Evolutionary conservation across 257 asterid species (phyloP).

Genomic region (Ilex aquifolium): DNA sequence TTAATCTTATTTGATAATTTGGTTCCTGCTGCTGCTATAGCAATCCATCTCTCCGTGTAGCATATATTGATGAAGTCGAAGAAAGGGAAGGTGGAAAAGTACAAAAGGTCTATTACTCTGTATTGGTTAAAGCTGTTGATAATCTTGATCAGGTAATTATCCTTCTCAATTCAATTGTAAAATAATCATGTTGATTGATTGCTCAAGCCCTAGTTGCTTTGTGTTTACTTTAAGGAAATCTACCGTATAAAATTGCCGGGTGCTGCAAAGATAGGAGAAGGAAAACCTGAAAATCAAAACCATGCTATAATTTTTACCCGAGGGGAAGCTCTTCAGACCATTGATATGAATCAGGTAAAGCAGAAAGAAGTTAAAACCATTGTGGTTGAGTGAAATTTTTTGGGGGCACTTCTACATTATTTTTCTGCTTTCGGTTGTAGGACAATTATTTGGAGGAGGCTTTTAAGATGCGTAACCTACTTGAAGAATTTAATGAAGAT

Average conservation of each 20-base stretch:
- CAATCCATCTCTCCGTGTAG: constrained; percentile 96
- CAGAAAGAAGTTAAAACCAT: constrained; percentile 11
- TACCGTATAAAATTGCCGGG: constrained; percentile 97
- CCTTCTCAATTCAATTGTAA: constrained; percentile 4
- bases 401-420: constrained; percentile 2
- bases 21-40: constrained; percentile 36
- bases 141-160: constrained; percentile 90
- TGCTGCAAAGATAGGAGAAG: constrained; percentile 91
- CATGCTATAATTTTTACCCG: constrained; percentile 91
- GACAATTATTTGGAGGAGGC: constrained; percentile 98
- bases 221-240: constrained; percentile 63
- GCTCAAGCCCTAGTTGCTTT: constrained; percentile 19
- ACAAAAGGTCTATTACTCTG: constrained; percentile 84
- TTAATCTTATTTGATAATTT: constrained; percentile 8
- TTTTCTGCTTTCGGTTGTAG: constrained; percentile 30
- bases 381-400: neutral
- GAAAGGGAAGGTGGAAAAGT: constrained; percentile 80
- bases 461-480: constrained; percentile 94
- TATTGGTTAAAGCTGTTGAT: constrained; percentile 89
- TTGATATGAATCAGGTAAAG: constrained; percentile 97
- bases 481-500: constrained; percentile 91
- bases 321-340: constrained; percentile 98
- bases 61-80: constrained; percentile 94
- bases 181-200: constrained; percentile 3
- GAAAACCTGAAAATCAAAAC: constrained; percentile 98